These are phyloP conservation scores for Fraxinus quadrangulata DNA, from an alignment of 257 asterid species.

Conservation along the genomic window DNA sequence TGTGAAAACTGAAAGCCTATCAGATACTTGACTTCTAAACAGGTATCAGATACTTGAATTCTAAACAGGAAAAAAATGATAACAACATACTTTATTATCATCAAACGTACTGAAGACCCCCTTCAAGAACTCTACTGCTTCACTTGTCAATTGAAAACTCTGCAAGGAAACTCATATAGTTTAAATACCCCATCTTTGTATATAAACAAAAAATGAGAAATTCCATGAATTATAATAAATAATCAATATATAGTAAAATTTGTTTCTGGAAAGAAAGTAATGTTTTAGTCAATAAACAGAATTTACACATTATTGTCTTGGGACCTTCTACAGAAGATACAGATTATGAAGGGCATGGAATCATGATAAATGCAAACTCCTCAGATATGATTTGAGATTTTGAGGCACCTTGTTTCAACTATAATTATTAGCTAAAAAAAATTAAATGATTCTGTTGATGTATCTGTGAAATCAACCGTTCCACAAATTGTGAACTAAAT, in stretches of 20 bases:
- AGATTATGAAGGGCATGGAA: slow-evolving; percentile 8
- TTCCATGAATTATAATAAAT: neutral
- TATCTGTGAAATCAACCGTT: neutral
- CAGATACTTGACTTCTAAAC: neutral
- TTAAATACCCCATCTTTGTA: slow-evolving; percentile 3
- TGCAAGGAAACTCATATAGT: slow-evolving; percentile 49
- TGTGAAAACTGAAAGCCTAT: neutral
- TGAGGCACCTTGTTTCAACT: neutral
- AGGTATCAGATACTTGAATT: neutral
- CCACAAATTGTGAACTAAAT: neutral
- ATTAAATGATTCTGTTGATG: slow-evolving; percentile 10
- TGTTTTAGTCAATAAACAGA: neutral
- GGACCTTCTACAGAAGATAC: slow-evolving; percentile 10
- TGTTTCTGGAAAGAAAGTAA: neutral
- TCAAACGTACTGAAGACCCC: slow-evolving; percentile 92
- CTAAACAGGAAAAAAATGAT: slow-evolving; percentile 17
- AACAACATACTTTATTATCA: slow-evolving; percentile 70
- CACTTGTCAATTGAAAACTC: slow-evolving; percentile 96
- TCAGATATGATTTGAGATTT: neutral
- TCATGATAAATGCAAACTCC: slow-evolving; percentile 14
- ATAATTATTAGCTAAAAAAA: slow-evolving; percentile 11
- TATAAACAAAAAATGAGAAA: neutral
- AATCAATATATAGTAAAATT: slow-evolving; percentile 4
- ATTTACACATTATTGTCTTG: slow-evolving; percentile 10
- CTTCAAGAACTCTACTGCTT: slow-evolving; percentile 91